phyloP scores from a whole-genome alignment of 2,329 filamentous ascomycete species.

The Trichoderma hamatum region DNA sequence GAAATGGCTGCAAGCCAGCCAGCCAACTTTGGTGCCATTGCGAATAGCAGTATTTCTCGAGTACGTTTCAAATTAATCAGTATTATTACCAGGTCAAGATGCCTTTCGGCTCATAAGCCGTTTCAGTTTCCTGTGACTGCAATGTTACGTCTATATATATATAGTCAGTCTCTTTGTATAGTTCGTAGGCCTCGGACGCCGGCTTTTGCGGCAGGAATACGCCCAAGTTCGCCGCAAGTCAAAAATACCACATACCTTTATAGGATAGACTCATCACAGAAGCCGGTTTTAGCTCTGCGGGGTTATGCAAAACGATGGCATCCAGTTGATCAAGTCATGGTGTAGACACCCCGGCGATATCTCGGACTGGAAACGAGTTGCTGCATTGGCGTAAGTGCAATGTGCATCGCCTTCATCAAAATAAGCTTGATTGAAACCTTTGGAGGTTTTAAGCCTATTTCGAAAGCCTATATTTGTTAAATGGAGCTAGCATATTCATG shows the following conservation, averaged over 20 bases:
- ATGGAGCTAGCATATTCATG: not conserved
- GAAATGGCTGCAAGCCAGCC: constrained; percentile 1
- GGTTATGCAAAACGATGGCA: not conserved
- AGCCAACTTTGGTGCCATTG: constrained; percentile 3
- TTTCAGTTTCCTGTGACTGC: not conserved
- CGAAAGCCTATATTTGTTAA: not conserved
- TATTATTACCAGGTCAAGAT: not conserved
- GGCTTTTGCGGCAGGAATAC: not conserved
- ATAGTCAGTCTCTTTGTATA: not conserved
- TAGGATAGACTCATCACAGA: not conserved
- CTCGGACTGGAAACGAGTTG: constrained; percentile 7
- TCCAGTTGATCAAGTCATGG: not conserved
- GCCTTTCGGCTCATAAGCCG: too few species aligned
- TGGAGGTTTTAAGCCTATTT: not conserved
- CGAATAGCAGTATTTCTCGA: not conserved
- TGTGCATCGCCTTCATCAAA: not conserved
- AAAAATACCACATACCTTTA: constrained; percentile 21
- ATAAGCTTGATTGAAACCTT: constrained; percentile 3
- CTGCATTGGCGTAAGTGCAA: not conserved
- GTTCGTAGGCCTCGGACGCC: not conserved
- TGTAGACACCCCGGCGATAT: not conserved
- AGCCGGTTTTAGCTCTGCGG: constrained; percentile 9
- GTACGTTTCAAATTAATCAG: not conserved
- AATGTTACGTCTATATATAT: not conserved
- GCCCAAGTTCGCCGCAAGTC: not conserved